Evolutionary conservation across 805 yeast genomes (phyloP).

Genomic region (Clavispora asparagi): DNA sequence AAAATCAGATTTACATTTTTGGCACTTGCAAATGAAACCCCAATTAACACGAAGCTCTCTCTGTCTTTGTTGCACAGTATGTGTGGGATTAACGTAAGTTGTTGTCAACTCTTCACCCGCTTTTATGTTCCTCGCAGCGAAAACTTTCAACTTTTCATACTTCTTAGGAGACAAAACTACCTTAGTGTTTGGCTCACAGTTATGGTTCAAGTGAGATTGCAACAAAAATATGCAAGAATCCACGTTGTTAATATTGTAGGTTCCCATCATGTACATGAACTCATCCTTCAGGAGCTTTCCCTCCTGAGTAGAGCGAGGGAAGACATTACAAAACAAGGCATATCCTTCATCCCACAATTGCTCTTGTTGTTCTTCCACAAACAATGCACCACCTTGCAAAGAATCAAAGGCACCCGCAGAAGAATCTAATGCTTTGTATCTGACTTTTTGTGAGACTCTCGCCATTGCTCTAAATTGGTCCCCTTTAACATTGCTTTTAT

Average conservation of each 20-base stretch:
- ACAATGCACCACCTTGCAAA: constrained; percentile 48
- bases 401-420: constrained; percentile 50
- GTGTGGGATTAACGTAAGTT: constrained; percentile 64
- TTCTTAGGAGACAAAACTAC: constrained; percentile 41
- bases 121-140: constrained; percentile 51
- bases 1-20: constrained; percentile 56
- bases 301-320: constrained; percentile 31
- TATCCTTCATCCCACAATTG: constrained; percentile 57
- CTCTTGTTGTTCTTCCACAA: constrained; percentile 53
- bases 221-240: constrained; percentile 56
- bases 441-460: constrained; percentile 57
- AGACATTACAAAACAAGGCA: constrained; percentile 43
- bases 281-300: constrained; percentile 41
- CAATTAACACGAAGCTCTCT: constrained; percentile 64
- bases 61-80: constrained; percentile 58
- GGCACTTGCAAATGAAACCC: constrained; percentile 73
- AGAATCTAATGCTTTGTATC: constrained; percentile 56
- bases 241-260: constrained; percentile 68
- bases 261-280: constrained; percentile 60
- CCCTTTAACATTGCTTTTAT: constrained; percentile 35
- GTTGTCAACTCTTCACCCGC: constrained; percentile 66
- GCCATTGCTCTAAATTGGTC: constrained; percentile 62
- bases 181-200: constrained; percentile 66
- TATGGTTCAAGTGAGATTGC: constrained; percentile 72
- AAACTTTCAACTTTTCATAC: constrained; percentile 48